Evolutionary conservation across 2,329 filamentous ascomycete species (phyloP).

Genomic region (Colletotrichum ledebouriae): DNA sequence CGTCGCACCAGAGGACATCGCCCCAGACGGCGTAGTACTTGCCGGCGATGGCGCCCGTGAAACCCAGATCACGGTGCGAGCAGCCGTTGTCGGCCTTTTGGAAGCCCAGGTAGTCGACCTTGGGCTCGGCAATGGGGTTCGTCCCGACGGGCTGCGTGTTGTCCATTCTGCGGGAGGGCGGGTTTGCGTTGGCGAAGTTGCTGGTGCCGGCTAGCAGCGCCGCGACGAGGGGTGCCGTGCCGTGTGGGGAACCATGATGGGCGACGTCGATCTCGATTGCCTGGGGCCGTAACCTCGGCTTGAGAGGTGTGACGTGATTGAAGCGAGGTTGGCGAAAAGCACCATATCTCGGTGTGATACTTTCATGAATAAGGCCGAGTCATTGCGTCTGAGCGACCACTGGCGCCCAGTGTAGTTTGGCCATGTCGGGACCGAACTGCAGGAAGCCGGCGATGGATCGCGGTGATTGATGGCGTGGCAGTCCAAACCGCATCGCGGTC

Average conservation of each 20-base stretch:
- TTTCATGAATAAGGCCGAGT: too few species aligned
- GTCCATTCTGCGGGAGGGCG: slow-evolving; percentile 46
- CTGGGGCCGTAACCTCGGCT: slow-evolving; percentile 20
- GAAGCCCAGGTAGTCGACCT: slow-evolving; percentile 51
- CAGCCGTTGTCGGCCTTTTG: slow-evolving; percentile 55
- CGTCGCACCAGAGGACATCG: slow-evolving; percentile 53
- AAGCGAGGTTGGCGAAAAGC: neutral
- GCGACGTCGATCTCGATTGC: slow-evolving; percentile 19
- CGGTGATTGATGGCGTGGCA: slow-evolving; percentile 1
- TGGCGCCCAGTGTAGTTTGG: neutral
- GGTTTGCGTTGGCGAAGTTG: slow-evolving; percentile 9
- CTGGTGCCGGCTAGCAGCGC: slow-evolving; percentile 1
- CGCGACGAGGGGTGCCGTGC: slow-evolving; percentile 10
- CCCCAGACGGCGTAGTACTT: slow-evolving; percentile 57
- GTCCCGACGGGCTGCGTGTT: slow-evolving; percentile 54
- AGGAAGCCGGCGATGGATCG: slow-evolving; percentile 29
- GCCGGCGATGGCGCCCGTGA: slow-evolving; percentile 52
- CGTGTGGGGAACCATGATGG: slow-evolving; percentile 21
- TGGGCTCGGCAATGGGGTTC: slow-evolving; percentile 51
- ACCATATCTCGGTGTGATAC: neutral
- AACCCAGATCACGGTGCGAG: slow-evolving; percentile 54
- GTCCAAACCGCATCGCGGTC: neutral
- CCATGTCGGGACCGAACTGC: too few species aligned
- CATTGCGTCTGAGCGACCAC: too few species aligned
- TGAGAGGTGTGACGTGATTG: slow-evolving; percentile 16